Percentiles rank a stretch among this genome's conserved stretches.
Evolutionary conservation across 805 yeast genomes (phyloP).

Genomic region (Maudiozyma barnettii): DNA sequence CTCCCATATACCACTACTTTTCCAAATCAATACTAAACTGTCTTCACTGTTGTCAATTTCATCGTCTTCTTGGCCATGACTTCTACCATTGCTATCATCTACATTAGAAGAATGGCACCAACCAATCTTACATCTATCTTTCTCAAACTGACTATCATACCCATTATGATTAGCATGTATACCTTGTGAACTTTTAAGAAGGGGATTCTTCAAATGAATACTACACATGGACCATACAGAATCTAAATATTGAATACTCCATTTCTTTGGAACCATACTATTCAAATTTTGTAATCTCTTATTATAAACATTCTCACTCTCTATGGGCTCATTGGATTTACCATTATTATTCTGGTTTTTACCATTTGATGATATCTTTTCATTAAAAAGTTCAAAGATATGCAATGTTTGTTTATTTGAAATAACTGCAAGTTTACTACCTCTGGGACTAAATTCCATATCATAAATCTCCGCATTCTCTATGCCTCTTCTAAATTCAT

Average conservation of each 20-base stretch:
- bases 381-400: slow-evolving; percentile 43
- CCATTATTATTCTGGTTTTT: not conserved
- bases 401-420: slow-evolving; percentile 88
- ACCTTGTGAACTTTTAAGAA: not conserved
- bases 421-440: slow-evolving; percentile 67
- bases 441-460: slow-evolving; percentile 74
- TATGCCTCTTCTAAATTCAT: slow-evolving; percentile 82
- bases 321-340: not conserved
- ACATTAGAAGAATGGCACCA: slow-evolving; percentile 14
- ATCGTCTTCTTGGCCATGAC: not conserved
- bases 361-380: not conserved
- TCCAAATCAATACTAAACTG: slow-evolving; percentile 68
- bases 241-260: slow-evolving; percentile 65
- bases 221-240: slow-evolving; percentile 87
- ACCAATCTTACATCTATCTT: slow-evolving; percentile 25
- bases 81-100: not conserved
- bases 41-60: slow-evolving; percentile 41
- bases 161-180: not conserved
- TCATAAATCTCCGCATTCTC: slow-evolving; percentile 77
- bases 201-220: slow-evolving; percentile 37
- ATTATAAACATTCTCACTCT: slow-evolving; percentile 10
- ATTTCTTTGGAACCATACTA: slow-evolving; percentile 40
- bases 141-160: slow-evolving; percentile 7
- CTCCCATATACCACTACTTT: slow-evolving; percentile 69
- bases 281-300: slow-evolving; percentile 61